Evolutionary conservation across 73 alveolate genomes (phyloP), one percentile per base, ranked within the genome.

Genomic region (Paramecium pentaurelia): DNA sequence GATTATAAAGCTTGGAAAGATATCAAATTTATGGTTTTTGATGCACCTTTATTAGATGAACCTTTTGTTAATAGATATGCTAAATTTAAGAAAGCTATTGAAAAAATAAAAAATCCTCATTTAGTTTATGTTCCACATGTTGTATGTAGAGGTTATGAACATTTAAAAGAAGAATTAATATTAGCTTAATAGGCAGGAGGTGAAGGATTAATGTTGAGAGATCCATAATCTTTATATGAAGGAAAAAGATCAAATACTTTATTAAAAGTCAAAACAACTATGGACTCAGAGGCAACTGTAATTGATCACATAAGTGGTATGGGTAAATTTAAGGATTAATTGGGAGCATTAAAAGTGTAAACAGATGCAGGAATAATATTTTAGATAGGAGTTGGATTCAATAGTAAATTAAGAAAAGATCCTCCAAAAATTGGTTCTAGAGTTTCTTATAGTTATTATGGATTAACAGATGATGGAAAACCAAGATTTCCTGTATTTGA

Each of bases 11-110:
- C 86, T 11, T 96, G 99, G 97, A 93, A 92, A 60, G 94, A 92
- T 38, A 94, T 95, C 25, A 93, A 58, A 60, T 96, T 93, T 86
- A 77, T 96, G 83, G 96, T 96, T 83, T 96, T 93, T 92, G 99
- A 96, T 54, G 97, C 96, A 6, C 99, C 99, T n/a, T 58, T 71
- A 8, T 34, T 94, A 9, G 60, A 88, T 18, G 94, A 92, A n/a
- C 92, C 96, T 1, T 96, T 95, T 64, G 60, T 40, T n/a, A 83
- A 93, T 47, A 86, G 99, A 64, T 70, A 87, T 8, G 38, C 83
- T 60, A 68, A 84, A 14, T 7, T 92, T n/a, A 49, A 77, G 49
- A 71, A 47, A 22, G 30, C 49, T 12, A 22, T 77, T 22, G 86
- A 58, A 54, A 86, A 64, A 32, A 58, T 86, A 25, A 86, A 86